Evolutionary conservation across 1,284 basidiomycete species (phyloP), one percentile per base, ranked within the genome.

Genomic region (Ustilago curta): DNA sequence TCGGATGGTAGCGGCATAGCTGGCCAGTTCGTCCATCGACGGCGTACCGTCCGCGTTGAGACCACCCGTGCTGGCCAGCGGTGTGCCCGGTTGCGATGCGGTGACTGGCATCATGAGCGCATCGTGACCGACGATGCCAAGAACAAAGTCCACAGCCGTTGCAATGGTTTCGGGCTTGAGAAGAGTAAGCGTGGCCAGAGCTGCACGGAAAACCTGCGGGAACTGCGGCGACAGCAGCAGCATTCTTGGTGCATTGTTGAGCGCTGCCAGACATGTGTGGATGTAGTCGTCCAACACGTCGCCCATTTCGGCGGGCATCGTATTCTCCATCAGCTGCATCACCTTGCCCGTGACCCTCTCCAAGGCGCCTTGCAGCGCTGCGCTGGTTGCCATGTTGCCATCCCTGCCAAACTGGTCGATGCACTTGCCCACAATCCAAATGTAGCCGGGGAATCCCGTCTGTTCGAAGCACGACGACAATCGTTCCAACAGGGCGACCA

Each of bases 371-470:
- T 66, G 67, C 40, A 84, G 59, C 21, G 76, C 72, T 9, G 56
- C 59, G 12, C 52, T 56, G 14, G 81, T 68, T 0, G 66, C 55
- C 27, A 59, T 57, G 27, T 72, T 70, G 49, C 74, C 69, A 14
- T 60, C 65, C 4, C 73, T 37, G 0, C 76, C 80, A 31, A 67
- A 84, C 37, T 70, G 64, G 25, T 82, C 83, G 55, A 85, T 70
- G 23, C 92, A 86, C 85, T 97, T 97, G 51, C 94, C 92, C 18
- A 91, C 90, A 71, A 99, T 94, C 97, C 97, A 99, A 14, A 98
- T 86, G 85, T 94, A 98, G 76, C 93, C 92, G 0, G 95, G 90
- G 80, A 91, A 91, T 0, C 93, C 93, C 0, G 93, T 93, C 18
- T 88, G 86, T 74, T 94, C 92, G 80, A 98, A 99, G 14, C 89